phyloP scores from a whole-genome alignment of 139 green algal species.

The Haematococcus lacustris region DNA sequence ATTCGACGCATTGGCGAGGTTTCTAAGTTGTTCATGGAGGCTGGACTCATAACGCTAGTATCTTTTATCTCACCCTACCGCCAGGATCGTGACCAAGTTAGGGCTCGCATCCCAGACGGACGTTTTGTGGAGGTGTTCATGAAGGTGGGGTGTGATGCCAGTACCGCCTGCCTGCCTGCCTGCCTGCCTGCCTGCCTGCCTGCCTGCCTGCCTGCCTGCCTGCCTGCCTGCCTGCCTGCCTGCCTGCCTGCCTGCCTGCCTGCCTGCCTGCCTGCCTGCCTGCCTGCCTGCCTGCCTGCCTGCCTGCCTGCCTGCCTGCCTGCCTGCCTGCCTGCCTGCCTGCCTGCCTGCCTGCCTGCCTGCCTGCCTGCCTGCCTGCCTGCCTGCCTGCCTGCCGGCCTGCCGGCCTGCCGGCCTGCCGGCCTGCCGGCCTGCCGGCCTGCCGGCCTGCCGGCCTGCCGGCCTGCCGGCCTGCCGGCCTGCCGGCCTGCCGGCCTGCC shows the following conservation, averaged over 20 bases:
- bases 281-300: neutral
- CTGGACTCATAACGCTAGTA: conserved; percentile 82
- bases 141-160: conserved; percentile 48
- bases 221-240: neutral
- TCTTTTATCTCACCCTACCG: conserved; percentile 92
- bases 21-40: conserved; percentile 84
- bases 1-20: conserved; percentile 91
- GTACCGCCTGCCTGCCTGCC: neutral
- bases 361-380: neutral
- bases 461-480: neutral
- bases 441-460: neutral
- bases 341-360: neutral
- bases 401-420: neutral
- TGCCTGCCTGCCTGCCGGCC: neutral
- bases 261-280: neutral
- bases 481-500: neutral
- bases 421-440: neutral
- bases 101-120: conserved; percentile 43
- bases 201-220: neutral
- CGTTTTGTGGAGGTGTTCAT: conserved; percentile 89
- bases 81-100: conserved; percentile 60
- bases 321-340: neutral
- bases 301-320: neutral
- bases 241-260: neutral
- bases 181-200: neutral